Conservation (phyloP, 2,329 filamentous ascomycete genomes). For the Neurospora sp. region DNA sequence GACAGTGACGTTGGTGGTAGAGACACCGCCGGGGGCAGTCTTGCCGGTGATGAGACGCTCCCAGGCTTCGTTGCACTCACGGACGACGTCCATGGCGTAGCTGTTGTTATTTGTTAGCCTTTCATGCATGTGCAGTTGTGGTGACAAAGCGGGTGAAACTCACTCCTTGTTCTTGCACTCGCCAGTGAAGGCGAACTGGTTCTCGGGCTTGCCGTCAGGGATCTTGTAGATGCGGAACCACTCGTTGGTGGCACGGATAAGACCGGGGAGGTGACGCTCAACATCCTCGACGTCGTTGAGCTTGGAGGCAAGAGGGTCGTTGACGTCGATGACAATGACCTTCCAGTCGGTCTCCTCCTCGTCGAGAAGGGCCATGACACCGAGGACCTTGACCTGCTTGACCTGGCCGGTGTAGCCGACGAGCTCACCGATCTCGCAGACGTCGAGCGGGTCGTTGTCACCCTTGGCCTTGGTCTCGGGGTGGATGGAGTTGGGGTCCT, state of each 20-base stretch:
- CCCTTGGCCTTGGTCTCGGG: constrained; percentile 99
- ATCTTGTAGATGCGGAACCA: constrained; percentile 99
- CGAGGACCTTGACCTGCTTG: constrained; percentile 99
- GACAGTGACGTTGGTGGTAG: constrained; percentile 72
- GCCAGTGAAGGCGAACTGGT: constrained; percentile 99
- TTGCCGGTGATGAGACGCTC: constrained; percentile 92
- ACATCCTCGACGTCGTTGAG: constrained; percentile 99
- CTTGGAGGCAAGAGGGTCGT: constrained; percentile 92
- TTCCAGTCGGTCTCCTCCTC: constrained; percentile 99
- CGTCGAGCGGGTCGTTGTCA: constrained; percentile 97
- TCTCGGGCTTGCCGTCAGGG: constrained; percentile 99
- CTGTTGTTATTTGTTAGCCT: constrained; percentile 30
- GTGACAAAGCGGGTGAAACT: constrained; percentile 17
- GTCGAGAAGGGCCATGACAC: constrained; percentile 97
- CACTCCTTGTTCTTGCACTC: constrained; percentile 99
- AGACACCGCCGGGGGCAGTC: constrained; percentile 66
- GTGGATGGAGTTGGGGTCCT: constrained; percentile 92
- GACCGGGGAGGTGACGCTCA: constrained; percentile 92
- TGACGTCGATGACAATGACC: constrained; percentile 98
- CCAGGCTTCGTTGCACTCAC: constrained; percentile 95
- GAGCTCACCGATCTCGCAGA: constrained; percentile 98
- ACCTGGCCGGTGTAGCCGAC: constrained; percentile 93
- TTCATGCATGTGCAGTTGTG: constrained; percentile 4
- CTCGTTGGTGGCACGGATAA: constrained; percentile 96
- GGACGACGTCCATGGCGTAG: constrained; percentile 91